Base-by-base conservation (phyloP, 768 basidiomycete genomes). In the Naganishia kalamii region DNA sequence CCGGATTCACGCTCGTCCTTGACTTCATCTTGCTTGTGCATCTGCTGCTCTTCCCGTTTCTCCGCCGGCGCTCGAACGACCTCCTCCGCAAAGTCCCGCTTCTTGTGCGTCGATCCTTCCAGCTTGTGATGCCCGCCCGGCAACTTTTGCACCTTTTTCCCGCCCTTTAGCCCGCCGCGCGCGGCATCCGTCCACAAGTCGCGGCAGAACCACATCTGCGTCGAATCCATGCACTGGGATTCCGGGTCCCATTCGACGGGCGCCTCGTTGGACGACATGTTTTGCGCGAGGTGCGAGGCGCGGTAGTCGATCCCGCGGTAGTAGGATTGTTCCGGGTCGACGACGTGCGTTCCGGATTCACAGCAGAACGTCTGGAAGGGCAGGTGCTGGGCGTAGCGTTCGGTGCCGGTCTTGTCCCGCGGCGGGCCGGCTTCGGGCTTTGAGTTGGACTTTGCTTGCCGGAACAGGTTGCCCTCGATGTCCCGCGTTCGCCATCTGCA, bases 281-380 rank as follows among this genome's bases (percentile, higher is more conserved):
- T 97, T 74, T 90, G 88, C 75, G 85, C 88, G 70, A 90, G 85
- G 10, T 79, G 80, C 3, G 90, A 92, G 1, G 90, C 84, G 50
- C 92, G 88, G 77, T 99, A 99, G 0, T 74, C 74, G 70, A 99
- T 83, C 46, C 89, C 90, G 44, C 86, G 86, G 81, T 99, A 99
- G 81, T 98, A 99, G 0, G 92, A 89, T 77, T 97, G 93, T 35
- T 84, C 84, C 12, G 96, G 96, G 75, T 99, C 96, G 68, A 99
- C 87, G 74, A 99, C 87, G 76, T 98, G 96, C 0, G 92, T 93
- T 5, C 96, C 96, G 0, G 92, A 88, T 81, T 99, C 96, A 79
- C 96, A 99, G 81, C 96, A 99, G 80, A 96, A 98, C 10, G 89
- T 92, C 76, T 99, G 96, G 82, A 99, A 97, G 4, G 96, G 96